Conservation (phyloP, 352 stramenopile genomes). For the Globisporangium uncinulatum region DNA sequence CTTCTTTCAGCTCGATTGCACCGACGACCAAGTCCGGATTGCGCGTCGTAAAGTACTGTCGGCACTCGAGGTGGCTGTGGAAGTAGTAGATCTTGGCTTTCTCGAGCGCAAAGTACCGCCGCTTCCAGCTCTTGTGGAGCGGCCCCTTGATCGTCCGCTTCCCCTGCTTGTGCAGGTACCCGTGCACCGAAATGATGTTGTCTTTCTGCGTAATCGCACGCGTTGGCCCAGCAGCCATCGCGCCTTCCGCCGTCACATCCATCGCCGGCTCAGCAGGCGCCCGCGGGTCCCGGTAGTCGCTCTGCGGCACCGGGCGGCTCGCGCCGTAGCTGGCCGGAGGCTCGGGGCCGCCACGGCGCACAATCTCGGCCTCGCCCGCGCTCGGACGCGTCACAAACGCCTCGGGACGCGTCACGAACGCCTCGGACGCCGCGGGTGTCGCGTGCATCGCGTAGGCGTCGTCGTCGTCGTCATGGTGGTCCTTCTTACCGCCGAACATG, state of each 20-base stretch:
- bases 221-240: conserved; percentile 19
- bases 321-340: conserved; percentile 8
- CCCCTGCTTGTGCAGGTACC: conserved; percentile 88
- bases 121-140: conserved; percentile 86
- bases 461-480: conserved; percentile 25
- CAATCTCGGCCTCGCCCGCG: conserved; percentile 53
- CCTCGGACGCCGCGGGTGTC: conserved; percentile 50
- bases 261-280: conserved; percentile 48
- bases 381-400: conserved; percentile 20
- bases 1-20: conserved; percentile 79
- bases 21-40: conserved; percentile 79
- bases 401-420: conserved; percentile 8
- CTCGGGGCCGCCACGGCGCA: conserved; percentile 24
- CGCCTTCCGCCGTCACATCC: conserved; percentile 61
- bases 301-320: conserved; percentile 18
- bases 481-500: conserved; percentile 40
- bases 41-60: conserved; percentile 83
- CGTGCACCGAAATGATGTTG: conserved; percentile 87
- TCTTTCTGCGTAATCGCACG: conserved; percentile 29
- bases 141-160: conserved; percentile 85
- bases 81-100: conserved; percentile 90
- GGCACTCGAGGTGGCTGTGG: conserved; percentile 79
- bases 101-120: conserved; percentile 82
- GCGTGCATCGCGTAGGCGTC: conserved; percentile 64
- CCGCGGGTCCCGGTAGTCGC: conserved; percentile 33